These are phyloP conservation scores for Pulveroboletus sp. DNA, from an alignment of 768 basidiomycete species.

Conservation along the genomic window DNA sequence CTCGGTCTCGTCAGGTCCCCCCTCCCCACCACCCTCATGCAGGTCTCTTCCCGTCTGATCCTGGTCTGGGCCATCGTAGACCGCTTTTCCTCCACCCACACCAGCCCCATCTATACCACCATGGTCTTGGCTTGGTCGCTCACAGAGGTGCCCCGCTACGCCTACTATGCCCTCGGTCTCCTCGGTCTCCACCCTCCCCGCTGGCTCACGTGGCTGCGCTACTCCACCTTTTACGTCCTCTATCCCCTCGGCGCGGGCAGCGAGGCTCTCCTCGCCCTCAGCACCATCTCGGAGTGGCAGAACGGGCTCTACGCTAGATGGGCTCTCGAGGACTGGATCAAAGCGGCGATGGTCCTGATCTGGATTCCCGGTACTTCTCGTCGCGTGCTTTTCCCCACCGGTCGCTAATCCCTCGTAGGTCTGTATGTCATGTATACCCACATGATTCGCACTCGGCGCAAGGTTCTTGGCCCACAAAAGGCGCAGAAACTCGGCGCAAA, in stretches of 20 bases:
- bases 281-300: constrained; percentile 60
- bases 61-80: constrained; percentile 77
- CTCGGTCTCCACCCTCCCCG: constrained; percentile 47
- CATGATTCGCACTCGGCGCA: constrained; percentile 56
- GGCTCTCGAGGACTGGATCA: constrained; percentile 53
- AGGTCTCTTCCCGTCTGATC: constrained; percentile 78
- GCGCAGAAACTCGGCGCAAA: constrained; percentile 33
- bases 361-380: constrained; percentile 83
- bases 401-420: constrained; percentile 26
- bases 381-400: neutral
- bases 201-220: constrained; percentile 73
- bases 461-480: constrained; percentile 42
- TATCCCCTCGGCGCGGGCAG: constrained; percentile 91
- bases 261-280: constrained; percentile 80
- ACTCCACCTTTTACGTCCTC: constrained; percentile 90
- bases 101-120: constrained; percentile 76
- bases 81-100: constrained; percentile 44
- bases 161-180: constrained; percentile 75
- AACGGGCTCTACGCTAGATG: constrained; percentile 42
- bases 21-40: constrained; percentile 66
- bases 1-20: constrained; percentile 79
- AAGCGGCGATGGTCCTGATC: constrained; percentile 58
- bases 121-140: constrained; percentile 93
- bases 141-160: constrained; percentile 89
- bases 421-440: constrained; percentile 55